A percentile compares a stretch with the other conserved stretches of the same genome.
Conservation (phyloP, 805 yeast genomes). For the Myxozyma mucilagina region DNA sequence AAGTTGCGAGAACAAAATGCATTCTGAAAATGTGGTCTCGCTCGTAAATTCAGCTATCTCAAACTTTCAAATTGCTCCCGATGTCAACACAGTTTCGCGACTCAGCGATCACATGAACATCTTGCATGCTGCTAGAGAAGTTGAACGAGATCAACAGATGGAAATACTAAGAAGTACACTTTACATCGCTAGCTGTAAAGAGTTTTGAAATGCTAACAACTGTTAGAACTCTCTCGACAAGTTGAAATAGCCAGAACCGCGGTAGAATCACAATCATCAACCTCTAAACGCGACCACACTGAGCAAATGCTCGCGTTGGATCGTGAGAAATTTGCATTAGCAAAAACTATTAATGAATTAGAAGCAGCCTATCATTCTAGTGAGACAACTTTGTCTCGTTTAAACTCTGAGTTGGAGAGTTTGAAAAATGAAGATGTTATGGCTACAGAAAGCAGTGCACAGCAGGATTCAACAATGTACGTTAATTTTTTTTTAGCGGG, state of each 20-base stretch:
- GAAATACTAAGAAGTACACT: constrained; percentile 25
- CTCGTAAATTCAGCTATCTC: constrained; percentile 20
- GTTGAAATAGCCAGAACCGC: constrained; percentile 27
- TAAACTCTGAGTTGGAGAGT: constrained; percentile 23
- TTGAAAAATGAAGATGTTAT: constrained; percentile 26
- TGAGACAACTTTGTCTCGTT: constrained; percentile 27
- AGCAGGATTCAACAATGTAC: constrained; percentile 30
- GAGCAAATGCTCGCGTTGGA: constrained; percentile 25
- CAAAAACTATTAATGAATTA: constrained; percentile 33
- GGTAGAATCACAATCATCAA: constrained; percentile 14
- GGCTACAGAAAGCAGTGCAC: constrained; percentile 18
- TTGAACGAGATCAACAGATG: constrained; percentile 27
- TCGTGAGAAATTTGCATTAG: constrained; percentile 30
- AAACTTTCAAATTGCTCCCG: constrained; percentile 27
- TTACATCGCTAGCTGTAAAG: not conserved
- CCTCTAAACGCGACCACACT: constrained; percentile 17
- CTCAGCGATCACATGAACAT: constrained; percentile 29
- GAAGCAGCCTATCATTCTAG: constrained; percentile 26
- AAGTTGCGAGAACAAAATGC: too few relatives aligned
- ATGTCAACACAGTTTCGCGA: constrained; percentile 27
- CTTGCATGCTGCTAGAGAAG: constrained; percentile 26
- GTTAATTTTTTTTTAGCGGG: not conserved
- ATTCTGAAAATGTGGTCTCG: not conserved
- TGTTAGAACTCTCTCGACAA: constrained; percentile 24
- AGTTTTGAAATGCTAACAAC: not conserved